Evolutionary conservation across 2,329 filamentous ascomycete species (phyloP).

Genomic region (Apiospora malaysiana): DNA sequence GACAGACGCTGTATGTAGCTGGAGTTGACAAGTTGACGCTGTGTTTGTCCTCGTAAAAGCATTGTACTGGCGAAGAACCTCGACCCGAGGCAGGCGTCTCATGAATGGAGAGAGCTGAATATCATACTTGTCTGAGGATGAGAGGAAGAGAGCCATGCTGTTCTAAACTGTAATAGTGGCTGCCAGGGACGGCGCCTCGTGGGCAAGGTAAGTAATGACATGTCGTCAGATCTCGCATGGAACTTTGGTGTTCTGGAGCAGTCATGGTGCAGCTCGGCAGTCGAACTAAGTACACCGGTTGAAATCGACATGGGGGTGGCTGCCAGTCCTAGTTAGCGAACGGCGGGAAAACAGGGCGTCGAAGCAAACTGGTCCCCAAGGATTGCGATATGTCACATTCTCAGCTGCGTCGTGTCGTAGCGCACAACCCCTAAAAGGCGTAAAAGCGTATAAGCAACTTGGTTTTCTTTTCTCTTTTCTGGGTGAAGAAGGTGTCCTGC

Average conservation of each 20-base stretch:
- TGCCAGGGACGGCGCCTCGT: conserved; percentile 6
- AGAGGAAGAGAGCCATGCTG: background rate
- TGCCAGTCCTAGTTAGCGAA: background rate
- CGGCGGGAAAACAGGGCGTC: background rate
- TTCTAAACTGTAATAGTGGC: background rate
- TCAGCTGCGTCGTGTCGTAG: background rate
- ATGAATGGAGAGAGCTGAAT: background rate
- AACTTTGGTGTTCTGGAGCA: background rate
- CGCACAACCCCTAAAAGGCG: background rate
- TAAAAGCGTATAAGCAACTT: background rate
- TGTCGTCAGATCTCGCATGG: conserved; percentile 15
- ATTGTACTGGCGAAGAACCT: background rate
- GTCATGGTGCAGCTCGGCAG: background rate
- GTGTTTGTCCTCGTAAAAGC: background rate
- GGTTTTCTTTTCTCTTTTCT: background rate
- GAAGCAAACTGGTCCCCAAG: background rate
- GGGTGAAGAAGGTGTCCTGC: background rate
- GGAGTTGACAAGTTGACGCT: background rate
- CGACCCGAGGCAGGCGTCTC: background rate
- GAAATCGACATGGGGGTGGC: background rate
- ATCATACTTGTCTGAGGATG: background rate
- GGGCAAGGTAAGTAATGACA: conserved; percentile 13
- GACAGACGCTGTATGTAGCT: background rate
- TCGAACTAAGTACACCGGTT: conserved; percentile 17
- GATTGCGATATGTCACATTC: background rate